Evolutionary conservation across 352 stramenopile species (phyloP), one percentile per base, ranked within the genome.

Genomic region (Phytophthora citricola): DNA sequence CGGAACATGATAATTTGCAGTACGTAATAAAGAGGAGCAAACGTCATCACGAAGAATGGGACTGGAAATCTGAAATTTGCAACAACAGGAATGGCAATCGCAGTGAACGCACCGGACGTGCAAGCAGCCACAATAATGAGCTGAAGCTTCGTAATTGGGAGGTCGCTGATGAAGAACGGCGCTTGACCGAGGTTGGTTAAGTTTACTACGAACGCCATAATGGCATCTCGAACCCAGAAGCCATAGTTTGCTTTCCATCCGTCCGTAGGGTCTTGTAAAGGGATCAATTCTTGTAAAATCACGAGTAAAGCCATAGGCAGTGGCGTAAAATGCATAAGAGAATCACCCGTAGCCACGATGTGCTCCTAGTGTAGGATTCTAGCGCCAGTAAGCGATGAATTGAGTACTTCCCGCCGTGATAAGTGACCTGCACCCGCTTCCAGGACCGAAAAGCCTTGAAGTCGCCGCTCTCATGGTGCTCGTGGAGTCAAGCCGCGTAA

Each of bases 191-290:
- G 24, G 45, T 51, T 51, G 26, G 45, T 51, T 6, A 51, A 24
- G 11, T 51, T 51, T n/a, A 51, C 45, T n/a, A 51, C 45, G 14
- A 51, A 51, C 26, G 45, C 45, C 45, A 51, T 51, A 14, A 51
- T 51, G 9, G 45, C 45, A 38, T 51, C 45, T 29, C 50, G 50
- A 48, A 58, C 48, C 50, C 50, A 58, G 10, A 58, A 48, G 3
- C 36, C 36, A 11, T 58, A 48, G 15, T 58, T 58, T 17, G 36
- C n/a, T 39, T 27, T 22, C 50, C 50, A 58, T 20, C 50, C 50
- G 12, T 39, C 15, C 3, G 12, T 31, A 14, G 50, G 50, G 9
- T 48, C 24, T 48, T 58, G 50, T 29, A 58, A 26, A n/a, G 36
- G 50, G 12, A 48, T 48, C 7, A 39, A 10, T 38, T 34, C 36